Base-by-base conservation (phyloP, 1,284 basidiomycete genomes). In the Bondarzewia mesenterica region DNA sequence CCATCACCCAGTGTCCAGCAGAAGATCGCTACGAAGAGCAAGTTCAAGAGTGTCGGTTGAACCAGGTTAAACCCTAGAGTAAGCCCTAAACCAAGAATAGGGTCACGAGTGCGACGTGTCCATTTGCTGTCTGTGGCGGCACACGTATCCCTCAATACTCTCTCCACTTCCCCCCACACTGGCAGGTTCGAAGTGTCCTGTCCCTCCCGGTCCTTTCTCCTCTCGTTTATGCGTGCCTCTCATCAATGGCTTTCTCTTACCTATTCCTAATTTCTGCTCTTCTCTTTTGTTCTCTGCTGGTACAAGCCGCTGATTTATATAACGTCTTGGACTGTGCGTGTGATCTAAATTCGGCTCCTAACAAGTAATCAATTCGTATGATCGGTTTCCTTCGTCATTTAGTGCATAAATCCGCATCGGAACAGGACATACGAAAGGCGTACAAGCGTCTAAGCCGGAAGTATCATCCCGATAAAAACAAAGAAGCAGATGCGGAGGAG, bases 381-480 rank as follows among this genome's bases (percentile, higher is more conserved):
- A 48, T 46, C 49, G 53, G 42, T 51, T 44, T 51, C 50, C 55
- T 15, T n/a, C 21, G 26, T 47, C 42, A 47, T 47, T 15, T 54
- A 93, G 89, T 96, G 42, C 77, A 81, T 57, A 81, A 72, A 55
- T 82, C 82, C 41, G 91, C 92, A 20, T 84, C 82, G 26, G 90
- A 94, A 32, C 79, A 81, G 57, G 91, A 95, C 56, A 91, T 97
- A 63, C 82, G 88, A 66, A 84, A 88, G 57, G 90, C 92, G 2
- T 97, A 96, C 71, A 88, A 93, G 68, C 85, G 82, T 62, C 72
- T 95, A 42, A 93, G 90, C 66, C 86, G 84, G 59, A 90, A 85
- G 67, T 90, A 80, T 54, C 93, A 96, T 62, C 93, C 93, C 1
- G 93, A 97, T 71, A 94, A 94, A 72, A 96, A 94, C 67, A 86